phyloP scores from a whole-genome alignment of 179 eudicot species.

The Silene vulgaris region DNA sequence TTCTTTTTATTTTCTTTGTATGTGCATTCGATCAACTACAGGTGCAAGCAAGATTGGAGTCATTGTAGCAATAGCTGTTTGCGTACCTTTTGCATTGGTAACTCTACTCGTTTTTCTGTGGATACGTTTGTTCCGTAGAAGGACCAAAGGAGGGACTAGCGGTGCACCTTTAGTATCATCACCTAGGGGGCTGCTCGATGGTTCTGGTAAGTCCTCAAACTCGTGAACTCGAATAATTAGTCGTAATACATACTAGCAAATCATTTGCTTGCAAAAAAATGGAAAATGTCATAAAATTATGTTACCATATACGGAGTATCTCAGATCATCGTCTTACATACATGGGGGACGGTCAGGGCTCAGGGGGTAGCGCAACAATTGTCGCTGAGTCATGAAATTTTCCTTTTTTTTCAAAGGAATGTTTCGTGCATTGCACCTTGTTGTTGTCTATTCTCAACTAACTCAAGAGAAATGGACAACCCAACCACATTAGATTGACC shows the following conservation, averaged over 20 bases:
- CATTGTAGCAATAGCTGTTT: slow-evolving; percentile 17
- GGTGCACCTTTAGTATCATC: not conserved
- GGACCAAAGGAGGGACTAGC: not conserved
- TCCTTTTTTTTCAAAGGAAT: not conserved
- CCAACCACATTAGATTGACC: not conserved
- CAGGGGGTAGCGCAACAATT: too few relatives aligned
- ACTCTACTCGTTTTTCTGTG: slow-evolving; percentile 3
- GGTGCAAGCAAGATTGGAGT: not conserved
- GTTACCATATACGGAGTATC: too few relatives aligned
- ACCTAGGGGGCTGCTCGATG: not conserved
- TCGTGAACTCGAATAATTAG: not conserved
- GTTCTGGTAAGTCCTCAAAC: not conserved
- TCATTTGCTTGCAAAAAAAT: too few relatives aligned
- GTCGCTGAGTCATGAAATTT: not conserved
- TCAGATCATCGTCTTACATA: too few relatives aligned
- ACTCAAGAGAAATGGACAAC: not conserved
- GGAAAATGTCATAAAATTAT: too few relatives aligned
- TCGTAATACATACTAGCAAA: too few relatives aligned
- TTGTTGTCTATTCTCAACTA: not conserved
- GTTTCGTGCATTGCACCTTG: not conserved
- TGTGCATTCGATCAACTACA: not conserved
- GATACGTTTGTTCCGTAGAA: not conserved
- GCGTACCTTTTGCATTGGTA: not conserved
- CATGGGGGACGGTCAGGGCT: too few relatives aligned
- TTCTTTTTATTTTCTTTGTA: too few relatives aligned